Conservation (phyloP, 495 filamentous ascomycete species). For the Echria macrotheca region DNA sequence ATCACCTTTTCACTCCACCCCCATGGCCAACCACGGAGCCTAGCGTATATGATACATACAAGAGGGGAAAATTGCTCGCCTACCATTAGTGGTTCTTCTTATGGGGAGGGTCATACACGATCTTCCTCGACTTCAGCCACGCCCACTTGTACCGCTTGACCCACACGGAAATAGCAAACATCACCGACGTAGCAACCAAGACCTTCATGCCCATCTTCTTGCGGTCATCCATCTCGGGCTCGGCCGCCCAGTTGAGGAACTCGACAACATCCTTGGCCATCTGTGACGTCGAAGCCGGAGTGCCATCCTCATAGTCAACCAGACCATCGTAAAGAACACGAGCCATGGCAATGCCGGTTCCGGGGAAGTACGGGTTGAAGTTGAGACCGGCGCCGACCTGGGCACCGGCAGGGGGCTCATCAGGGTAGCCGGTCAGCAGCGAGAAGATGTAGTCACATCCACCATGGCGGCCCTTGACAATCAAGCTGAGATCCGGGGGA, state of each 20-base stretch:
- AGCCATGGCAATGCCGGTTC: slow-evolving; percentile 97
- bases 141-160: slow-evolving; percentile 99
- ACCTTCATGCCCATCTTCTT: slow-evolving; percentile 99
- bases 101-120: slow-evolving; percentile 79
- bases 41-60: slow-evolving; percentile 43
- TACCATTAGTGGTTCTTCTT: slow-evolving; percentile 25
- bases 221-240: slow-evolving; percentile 97
- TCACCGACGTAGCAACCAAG: slow-evolving; percentile 64
- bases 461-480: slow-evolving; percentile 95
- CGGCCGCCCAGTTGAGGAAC: slow-evolving; percentile 98
- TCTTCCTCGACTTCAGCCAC: slow-evolving; percentile 87
- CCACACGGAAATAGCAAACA: slow-evolving; percentile 88
- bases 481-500: slow-evolving; percentile 94
- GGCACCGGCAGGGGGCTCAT: slow-evolving; percentile 88
- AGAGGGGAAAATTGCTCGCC: slow-evolving; percentile 20
- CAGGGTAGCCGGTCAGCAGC: slow-evolving; percentile 96
- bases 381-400: slow-evolving; percentile 79
- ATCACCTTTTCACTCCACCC: slow-evolving; percentile 16
- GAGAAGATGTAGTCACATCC: slow-evolving; percentile 98
- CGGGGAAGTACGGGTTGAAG: slow-evolving; percentile 99
- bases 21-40: slow-evolving; percentile 32
- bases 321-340: slow-evolving; percentile 96
- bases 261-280: slow-evolving; percentile 99
- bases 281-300: slow-evolving; percentile 88
- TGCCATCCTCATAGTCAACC: slow-evolving; percentile 97